These are phyloP conservation scores for Eutypella sp. DNA, from an alignment of 2,329 filamentous ascomycete species.

Conservation along the genomic window DNA sequence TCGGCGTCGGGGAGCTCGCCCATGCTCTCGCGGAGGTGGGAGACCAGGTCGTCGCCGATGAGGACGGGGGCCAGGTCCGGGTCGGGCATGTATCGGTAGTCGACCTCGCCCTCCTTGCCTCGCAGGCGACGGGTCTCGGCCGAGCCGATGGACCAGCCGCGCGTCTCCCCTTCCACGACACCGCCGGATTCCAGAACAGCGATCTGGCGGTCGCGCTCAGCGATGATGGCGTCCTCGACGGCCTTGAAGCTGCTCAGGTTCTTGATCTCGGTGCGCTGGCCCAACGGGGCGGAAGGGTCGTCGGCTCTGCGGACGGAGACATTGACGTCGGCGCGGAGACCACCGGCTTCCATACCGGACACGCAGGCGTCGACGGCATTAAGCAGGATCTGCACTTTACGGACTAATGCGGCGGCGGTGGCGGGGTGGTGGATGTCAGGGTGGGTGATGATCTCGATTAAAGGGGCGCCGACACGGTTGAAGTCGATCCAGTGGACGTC, in stretches of 20 bases:
- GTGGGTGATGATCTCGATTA: slow-evolving; percentile 92
- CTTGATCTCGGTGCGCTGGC: slow-evolving; percentile 93
- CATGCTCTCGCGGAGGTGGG: slow-evolving; percentile 56
- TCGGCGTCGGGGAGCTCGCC: slow-evolving; percentile 70
- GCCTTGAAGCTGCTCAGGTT: slow-evolving; percentile 93
- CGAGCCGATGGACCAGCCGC: slow-evolving; percentile 84
- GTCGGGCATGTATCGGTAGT: slow-evolving; percentile 98
- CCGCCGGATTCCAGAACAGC: slow-evolving; percentile 70
- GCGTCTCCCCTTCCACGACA: slow-evolving; percentile 74
- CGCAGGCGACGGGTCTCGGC: slow-evolving; percentile 76
- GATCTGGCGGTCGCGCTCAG: slow-evolving; percentile 88
- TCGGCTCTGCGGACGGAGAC: slow-evolving; percentile 70
- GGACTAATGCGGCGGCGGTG: slow-evolving; percentile 81
- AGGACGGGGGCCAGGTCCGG: slow-evolving; percentile 79
- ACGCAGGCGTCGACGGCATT: slow-evolving; percentile 79
- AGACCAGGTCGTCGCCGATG: slow-evolving; percentile 66
- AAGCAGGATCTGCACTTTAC: slow-evolving; percentile 80
- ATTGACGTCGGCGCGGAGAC: slow-evolving; percentile 89
- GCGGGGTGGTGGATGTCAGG: slow-evolving; percentile 83
- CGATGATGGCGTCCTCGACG: slow-evolving; percentile 88
- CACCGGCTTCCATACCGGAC: slow-evolving; percentile 88
- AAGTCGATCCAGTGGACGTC: slow-evolving; percentile 80
- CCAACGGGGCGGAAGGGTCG: slow-evolving; percentile 47
- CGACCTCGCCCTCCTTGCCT: slow-evolving; percentile 93
- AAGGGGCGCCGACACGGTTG: slow-evolving; percentile 83